Conservation (phyloP, 2,329 filamentous ascomycete species). For the Ophiostoma ips region DNA sequence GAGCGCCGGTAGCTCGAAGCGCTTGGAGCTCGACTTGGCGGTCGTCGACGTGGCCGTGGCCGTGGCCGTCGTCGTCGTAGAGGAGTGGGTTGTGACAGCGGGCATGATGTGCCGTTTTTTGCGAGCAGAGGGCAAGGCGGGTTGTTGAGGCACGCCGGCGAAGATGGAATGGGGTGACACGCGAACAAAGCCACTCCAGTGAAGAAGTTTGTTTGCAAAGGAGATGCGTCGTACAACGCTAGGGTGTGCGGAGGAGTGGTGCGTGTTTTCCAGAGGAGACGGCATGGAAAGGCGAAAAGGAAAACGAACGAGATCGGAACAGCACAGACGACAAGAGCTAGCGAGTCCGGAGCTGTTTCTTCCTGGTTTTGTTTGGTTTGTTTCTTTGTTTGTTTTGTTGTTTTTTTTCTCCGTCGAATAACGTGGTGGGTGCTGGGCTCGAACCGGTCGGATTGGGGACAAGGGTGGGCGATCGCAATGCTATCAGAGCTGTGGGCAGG, state of each 20-base stretch:
- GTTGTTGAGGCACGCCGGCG: not conserved
- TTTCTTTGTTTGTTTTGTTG: not conserved
- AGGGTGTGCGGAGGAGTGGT: no score
- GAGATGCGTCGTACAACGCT: no score
- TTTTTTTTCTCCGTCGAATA: not conserved
- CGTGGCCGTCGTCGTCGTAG: constrained; percentile 13
- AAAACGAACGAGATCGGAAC: no score
- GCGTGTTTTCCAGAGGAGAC: no score
- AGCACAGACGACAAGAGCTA: no score
- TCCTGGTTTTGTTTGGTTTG: not conserved
- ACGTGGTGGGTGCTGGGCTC: not conserved
- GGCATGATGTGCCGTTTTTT: constrained; percentile 10
- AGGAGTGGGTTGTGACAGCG: constrained; percentile 15
- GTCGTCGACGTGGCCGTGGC: constrained; percentile 12
- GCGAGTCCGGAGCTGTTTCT: no score
- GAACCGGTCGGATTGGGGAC: not conserved
- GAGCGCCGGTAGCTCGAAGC: constrained; percentile 43
- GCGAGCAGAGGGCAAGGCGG: not conserved
- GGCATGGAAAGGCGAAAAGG: no score
- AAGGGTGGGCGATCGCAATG: constrained; percentile 4
- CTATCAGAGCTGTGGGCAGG: not conserved
- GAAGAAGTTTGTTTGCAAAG: no score
- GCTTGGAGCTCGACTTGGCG: constrained; percentile 15
- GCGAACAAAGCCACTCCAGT: no score
- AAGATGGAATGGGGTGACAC: no score